Percentiles rank a stretch among this genome's conserved stretches.
Conservation (phyloP, 345 rosid species). For the Brassica rapa region DNA sequence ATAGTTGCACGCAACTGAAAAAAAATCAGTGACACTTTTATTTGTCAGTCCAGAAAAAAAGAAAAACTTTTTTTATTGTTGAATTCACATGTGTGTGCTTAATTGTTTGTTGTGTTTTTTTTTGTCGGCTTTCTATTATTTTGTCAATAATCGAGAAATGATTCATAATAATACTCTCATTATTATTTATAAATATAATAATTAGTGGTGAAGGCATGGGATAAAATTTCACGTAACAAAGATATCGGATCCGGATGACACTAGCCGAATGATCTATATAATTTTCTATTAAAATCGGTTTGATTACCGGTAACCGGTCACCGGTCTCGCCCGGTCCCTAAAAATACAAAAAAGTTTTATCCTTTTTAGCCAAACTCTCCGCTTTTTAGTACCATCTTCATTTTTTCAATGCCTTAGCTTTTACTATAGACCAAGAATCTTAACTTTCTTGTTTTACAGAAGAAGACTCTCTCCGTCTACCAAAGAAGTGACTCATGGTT, state of each 20-base stretch:
- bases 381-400: slow-evolving; percentile 10
- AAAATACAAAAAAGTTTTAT: background rate
- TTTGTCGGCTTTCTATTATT: background rate
- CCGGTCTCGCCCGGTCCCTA: background rate
- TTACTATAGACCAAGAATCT: background rate
- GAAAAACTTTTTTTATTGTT: background rate
- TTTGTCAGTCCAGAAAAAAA: background rate
- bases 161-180: background rate
- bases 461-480: slow-evolving; percentile 16
- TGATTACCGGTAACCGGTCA: slow-evolving; percentile 8
- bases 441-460: background rate
- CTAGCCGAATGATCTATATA: background rate
- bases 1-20: background rate
- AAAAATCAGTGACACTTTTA: background rate
- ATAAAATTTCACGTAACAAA: background rate
- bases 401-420: background rate
- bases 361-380: background rate
- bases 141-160: background rate
- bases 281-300: slow-evolving; percentile 4
- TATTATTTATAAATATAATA: background rate
- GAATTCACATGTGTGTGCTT: background rate
- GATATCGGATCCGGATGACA: background rate
- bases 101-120: background rate
- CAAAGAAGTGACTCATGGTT: slow-evolving; percentile 30
- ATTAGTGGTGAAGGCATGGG: background rate